These are phyloP conservation scores for Malus sylvestris DNA, from an alignment of 306 rosid genomes.

Conservation along the genomic window DNA sequence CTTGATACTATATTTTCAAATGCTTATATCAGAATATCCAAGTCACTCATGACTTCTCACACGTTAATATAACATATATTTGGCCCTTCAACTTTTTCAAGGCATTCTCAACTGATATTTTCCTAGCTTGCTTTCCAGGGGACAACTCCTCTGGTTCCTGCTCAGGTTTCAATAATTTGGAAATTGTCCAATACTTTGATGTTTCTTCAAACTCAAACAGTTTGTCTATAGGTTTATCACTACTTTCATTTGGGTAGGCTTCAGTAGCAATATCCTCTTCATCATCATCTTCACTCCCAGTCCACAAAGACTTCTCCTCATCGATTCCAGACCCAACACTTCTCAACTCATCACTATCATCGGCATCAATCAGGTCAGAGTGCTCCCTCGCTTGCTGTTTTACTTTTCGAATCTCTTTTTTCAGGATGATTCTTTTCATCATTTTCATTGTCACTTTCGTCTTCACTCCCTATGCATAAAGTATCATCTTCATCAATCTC, in stretches of 20 bases:
- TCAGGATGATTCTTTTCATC: constrained; percentile 30
- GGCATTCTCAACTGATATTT: constrained; percentile 78
- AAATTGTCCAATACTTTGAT: constrained; percentile 64
- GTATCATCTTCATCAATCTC: constrained; percentile 65
- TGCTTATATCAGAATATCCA: constrained; percentile 73
- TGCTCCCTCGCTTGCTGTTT: constrained; percentile 63
- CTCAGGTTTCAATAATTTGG: constrained; percentile 59
- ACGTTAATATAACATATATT: constrained; percentile 65
- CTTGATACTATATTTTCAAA: constrained; percentile 78
- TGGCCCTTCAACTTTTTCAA: constrained; percentile 73
- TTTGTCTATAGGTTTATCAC: constrained; percentile 68
- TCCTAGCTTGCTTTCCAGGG: constrained; percentile 82
- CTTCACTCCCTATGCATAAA: constrained; percentile 73
- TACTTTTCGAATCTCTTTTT: constrained; percentile 53
- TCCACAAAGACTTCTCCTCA: constrained; percentile 84
- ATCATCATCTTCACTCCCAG: constrained; percentile 73
- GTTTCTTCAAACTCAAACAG: constrained; percentile 80
- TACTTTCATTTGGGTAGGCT: constrained; percentile 69
- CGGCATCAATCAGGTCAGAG: constrained; percentile 60
- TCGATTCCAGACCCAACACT: constrained; percentile 87
- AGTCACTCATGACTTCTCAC: constrained; percentile 84
- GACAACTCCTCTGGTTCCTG: constrained; percentile 75
- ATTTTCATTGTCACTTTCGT: constrained; percentile 42
- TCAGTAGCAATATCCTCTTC: constrained; percentile 71
- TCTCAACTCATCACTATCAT: constrained; percentile 72